Evolutionary conservation across 441 rosid genomes (phyloP), one percentile per base, ranked within the genome.

Genomic region (Syzygium malaccense): DNA sequence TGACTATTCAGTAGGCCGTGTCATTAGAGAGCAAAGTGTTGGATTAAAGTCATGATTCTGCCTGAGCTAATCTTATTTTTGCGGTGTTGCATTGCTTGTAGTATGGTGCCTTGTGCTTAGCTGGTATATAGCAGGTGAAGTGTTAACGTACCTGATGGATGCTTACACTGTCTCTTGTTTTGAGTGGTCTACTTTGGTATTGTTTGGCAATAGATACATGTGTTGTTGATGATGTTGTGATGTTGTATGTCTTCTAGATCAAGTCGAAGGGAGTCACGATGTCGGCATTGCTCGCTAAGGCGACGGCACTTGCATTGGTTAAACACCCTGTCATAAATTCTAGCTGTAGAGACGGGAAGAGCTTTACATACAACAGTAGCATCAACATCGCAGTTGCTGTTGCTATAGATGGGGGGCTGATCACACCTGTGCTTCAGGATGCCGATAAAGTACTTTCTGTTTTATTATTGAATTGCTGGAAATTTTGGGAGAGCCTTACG

Each of bases 371-470:
- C 90, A 97, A 96, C 87, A 90, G 91, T 88, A 96, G 87, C 88
- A 94, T 97, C 86, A 97, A 97, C 95, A 93, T 98, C 86, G 99
- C 99, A 1, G 98, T 98, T 51, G 99, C 99, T 3, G 99, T 98
- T 89, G 99, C 99, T 48, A 94, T 97, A 89, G 93, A 95, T 91
- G 99, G 99, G 26, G 99, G 99, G 33, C 89, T 98, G 94, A 98
- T 98, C 68, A 98, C 99, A 45, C 99, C 99, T 89, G 99, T 98
- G 90, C 98, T 98, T 87, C 98, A 95, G 92, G 98, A 96, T 91
- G 99, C 99, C 2, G 99, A 97, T 90, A 98, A 98, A 98, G 99
- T 98, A 87, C 45, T 87, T 60, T 86, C 75, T 85, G 71, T 32
- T 57, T 19, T 55, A 26, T 26, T 57, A 84, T 55, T 51, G 5